phyloP scores from a whole-genome alignment of 139 green algal species.

The Tetraselmis striata region DNA sequence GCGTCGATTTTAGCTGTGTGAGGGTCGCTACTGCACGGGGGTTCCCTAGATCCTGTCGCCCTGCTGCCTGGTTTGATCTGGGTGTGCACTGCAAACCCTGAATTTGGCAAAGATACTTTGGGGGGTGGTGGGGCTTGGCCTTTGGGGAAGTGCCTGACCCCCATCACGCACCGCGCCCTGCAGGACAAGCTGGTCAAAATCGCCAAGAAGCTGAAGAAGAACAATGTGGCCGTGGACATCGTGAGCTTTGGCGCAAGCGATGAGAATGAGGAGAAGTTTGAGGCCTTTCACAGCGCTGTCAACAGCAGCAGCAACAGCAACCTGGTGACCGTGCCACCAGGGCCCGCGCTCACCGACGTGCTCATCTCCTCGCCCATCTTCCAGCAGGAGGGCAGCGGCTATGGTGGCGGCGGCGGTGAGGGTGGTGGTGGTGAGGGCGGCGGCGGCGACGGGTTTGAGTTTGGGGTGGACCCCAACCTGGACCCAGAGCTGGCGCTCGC shows the following conservation, averaged over 20 bases:
- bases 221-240: conserved; percentile 97
- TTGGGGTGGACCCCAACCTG: conserved; percentile 93
- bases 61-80: no score
- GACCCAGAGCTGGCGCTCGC: conserved; percentile 91
- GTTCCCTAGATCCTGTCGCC: no score
- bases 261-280: conserved; percentile 85
- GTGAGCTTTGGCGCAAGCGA: conserved; percentile 78
- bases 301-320: conserved; percentile 92
- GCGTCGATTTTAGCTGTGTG: not conserved
- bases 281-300: conserved; percentile 84
- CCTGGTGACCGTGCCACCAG: conserved; percentile 83
- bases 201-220: conserved; percentile 99
- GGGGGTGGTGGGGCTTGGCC: no score
- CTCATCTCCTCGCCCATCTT: conserved; percentile 92
- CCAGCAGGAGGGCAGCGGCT: conserved; percentile 48
- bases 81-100: no score
- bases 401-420: conserved; percentile 27
- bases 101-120: no score
- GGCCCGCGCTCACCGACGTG: conserved; percentile 83
- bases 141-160: no score
- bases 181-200: conserved; percentile 89
- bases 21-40: no score
- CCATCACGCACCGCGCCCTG: not conserved
- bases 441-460: conserved; percentile 73
- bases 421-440: conserved; percentile 34